phyloP scores from a whole-genome alignment of 2,329 filamentous ascomycete species.

The Exophiala spinifera region DNA sequence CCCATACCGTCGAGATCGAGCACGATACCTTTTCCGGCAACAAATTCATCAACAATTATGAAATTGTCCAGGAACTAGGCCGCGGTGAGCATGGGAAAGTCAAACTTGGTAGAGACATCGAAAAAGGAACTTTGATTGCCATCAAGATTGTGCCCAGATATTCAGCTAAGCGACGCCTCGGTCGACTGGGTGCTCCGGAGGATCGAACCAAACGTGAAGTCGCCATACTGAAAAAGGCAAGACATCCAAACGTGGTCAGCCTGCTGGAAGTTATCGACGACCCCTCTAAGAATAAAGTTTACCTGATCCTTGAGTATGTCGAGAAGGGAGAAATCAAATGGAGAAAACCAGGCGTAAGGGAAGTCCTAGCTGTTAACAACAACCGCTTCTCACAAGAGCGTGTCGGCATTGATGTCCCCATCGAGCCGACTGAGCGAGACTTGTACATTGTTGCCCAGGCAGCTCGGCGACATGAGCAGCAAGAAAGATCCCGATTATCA shows the following conservation, averaged over 20 bases:
- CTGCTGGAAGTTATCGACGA: conserved; percentile 97
- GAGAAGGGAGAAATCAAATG: conserved; percentile 92
- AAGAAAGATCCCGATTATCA: conserved; percentile 58
- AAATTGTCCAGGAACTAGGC: conserved; percentile 93
- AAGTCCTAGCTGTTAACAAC: conserved; percentile 80
- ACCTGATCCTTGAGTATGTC: conserved; percentile 94
- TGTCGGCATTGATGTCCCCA: conserved; percentile 73
- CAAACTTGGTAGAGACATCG: conserved; percentile 81
- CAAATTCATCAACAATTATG: conserved; percentile 96
- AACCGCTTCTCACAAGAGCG: conserved; percentile 70
- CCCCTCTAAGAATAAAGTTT: conserved; percentile 93
- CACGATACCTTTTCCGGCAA: conserved; percentile 84
- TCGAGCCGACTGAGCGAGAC: conserved; percentile 44
- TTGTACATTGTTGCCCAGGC: conserved; percentile 49
- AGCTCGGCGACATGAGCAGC: conserved; percentile 59
- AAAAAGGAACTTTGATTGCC: conserved; percentile 75
- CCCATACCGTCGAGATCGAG: conserved; percentile 87
- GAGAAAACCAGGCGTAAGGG: conserved; percentile 81
- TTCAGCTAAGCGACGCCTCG: conserved; percentile 88
- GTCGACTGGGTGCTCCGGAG: conserved; percentile 65
- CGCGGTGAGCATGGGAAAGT: conserved; percentile 97
- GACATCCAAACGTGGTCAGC: conserved; percentile 94
- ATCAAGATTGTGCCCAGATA: conserved; percentile 99
- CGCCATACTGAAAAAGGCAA: conserved; percentile 95
- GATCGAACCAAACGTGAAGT: conserved; percentile 88